phyloP scores from a whole-genome alignment of 345 rosid species.

The Citrus cavaleriei region DNA sequence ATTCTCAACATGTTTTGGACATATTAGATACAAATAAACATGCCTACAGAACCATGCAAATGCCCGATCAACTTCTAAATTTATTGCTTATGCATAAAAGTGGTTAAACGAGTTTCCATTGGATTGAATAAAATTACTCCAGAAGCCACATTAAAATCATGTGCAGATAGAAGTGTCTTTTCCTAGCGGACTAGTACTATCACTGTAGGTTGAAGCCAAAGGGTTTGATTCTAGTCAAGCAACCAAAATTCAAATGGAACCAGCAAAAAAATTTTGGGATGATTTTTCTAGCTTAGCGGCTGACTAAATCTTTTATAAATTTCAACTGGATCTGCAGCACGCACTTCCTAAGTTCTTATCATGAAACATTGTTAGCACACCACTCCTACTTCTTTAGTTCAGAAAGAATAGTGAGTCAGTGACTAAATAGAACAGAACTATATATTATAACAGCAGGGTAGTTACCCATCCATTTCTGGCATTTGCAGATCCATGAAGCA shows the following conservation, averaged over 20 bases:
- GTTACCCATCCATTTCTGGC: slow-evolving; percentile 98
- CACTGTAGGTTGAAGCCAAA: neutral
- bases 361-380: neutral
- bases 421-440: neutral
- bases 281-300: neutral
- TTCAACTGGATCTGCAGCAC: neutral
- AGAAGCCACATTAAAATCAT: neutral
- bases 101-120: neutral
- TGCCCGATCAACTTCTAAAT: neutral
- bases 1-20: neutral
- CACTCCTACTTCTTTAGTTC: neutral
- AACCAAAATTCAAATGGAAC: neutral
- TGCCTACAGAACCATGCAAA: neutral
- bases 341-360: neutral
- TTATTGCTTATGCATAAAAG: neutral
- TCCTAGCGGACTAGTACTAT: neutral
- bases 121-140: neutral
- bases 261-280: neutral
- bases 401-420: neutral
- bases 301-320: neutral
- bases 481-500: slow-evolving; percentile 98
- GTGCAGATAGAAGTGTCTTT: neutral
- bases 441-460: neutral
- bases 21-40: neutral
- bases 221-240: neutral